Evolutionary conservation across 2,329 filamentous ascomycete species (phyloP), one percentile per base, ranked within the genome.

Genomic region (Aureobasidium sp.): DNA sequence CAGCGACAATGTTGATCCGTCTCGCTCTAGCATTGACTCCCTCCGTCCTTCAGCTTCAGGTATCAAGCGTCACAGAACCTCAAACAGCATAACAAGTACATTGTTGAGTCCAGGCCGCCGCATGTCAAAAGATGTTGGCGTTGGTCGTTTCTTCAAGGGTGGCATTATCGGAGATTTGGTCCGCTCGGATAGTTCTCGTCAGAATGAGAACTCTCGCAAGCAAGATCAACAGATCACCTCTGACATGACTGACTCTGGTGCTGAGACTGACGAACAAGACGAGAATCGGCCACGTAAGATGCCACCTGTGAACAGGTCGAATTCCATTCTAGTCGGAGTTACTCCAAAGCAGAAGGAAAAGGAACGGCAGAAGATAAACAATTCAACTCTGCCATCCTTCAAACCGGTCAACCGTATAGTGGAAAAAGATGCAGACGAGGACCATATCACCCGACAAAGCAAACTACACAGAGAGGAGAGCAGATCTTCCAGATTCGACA

Each of bases 91-190:
- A n/a, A 78, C 71, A 7, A 67, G 66, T 13, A 50, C 59, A 48
- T 39, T 67, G 9, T 32, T 55, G 11, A 48, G 7, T 25, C n/a
- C 53, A 11, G 53, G 44, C 10, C 59, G 49, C 25, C 52, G 61
- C 66, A 69, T 29, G 78, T 59, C 55, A 5, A 76, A 74, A 63
- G 76, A 79, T 42, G 71, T 73, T 5, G 68, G 71, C 42, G 79
- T 91, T 9, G 84, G 86, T 45, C 85, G 87, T 7, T 86, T 96
- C 52, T 88, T 96, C 74, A 93, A 91, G 74, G 87, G 86, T 3
- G 83, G 85, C 54, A 81, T 88, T 61, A 85, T 93, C 65, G 89
- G 90, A 64, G 88, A 84, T 34, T 81, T 90, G 34, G 83, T 95
- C 3, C 81, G 83, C n/a, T 80, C 79, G 64, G 85, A 87, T 67